Evolutionary conservation across 2,329 filamentous ascomycete species (phyloP).

Genomic region (Didymella keratinophila): DNA sequence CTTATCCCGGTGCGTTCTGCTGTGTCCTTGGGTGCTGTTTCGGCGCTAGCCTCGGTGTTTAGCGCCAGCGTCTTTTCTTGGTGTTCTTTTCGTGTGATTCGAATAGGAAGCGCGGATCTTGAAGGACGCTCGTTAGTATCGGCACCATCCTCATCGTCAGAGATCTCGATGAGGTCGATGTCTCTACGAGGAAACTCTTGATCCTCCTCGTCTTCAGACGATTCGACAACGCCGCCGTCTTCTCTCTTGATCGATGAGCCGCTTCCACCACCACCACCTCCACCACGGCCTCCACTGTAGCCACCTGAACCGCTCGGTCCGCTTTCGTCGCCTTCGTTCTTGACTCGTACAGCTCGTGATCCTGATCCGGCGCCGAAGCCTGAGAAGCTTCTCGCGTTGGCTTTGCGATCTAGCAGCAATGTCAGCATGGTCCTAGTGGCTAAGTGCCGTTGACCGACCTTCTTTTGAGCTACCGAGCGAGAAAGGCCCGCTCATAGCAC

Average conservation of each 20-base stretch:
- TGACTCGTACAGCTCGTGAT: constrained; percentile 42
- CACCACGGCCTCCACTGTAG: constrained; percentile 13
- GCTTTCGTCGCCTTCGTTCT: constrained; percentile 42
- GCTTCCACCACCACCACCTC: constrained; percentile 22
- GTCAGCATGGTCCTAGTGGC: constrained; percentile 10
- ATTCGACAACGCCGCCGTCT: constrained; percentile 55
- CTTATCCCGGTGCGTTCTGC: constrained; percentile 44
- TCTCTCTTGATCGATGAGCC: constrained; percentile 36
- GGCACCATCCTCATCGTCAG: constrained; percentile 60
- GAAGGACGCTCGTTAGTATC: constrained; percentile 31
- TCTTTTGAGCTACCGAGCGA: constrained; percentile 43
- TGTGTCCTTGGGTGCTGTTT: constrained; percentile 53
- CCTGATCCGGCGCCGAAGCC: constrained; percentile 41
- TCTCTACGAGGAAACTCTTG: constrained; percentile 55
- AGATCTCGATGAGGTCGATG: constrained; percentile 67
- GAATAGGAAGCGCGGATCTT: constrained; percentile 55
- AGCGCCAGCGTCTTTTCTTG: constrained; percentile 62
- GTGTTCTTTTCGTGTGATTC: constrained; percentile 64
- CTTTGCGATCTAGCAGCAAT: constrained; percentile 31
- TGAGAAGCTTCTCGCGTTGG: constrained; percentile 29
- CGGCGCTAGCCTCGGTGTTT: constrained; percentile 61
- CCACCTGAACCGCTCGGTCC: constrained; percentile 29
- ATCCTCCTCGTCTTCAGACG: constrained; percentile 61
- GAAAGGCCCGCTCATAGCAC: constrained; percentile 54
- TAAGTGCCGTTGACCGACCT: constrained; percentile 19